Percentiles rank a stretch among this genome's conserved stretches.
Evolutionary conservation across 805 yeast species (phyloP).

Genomic region (Wickerhamiella slavikovae): DNA sequence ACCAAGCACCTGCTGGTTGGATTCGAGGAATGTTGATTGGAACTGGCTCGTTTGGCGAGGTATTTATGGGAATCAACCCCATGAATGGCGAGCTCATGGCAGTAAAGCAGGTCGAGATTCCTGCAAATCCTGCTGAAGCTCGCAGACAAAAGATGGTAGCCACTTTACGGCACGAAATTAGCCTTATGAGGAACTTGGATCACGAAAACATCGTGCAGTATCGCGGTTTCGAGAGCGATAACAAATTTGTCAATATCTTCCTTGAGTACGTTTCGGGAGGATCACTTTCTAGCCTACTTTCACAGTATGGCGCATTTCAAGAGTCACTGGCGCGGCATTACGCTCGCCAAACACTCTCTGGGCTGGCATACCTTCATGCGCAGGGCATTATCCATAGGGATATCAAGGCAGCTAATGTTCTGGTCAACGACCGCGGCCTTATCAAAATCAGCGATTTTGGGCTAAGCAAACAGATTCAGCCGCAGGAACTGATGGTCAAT

Average conservation of each 20-base stretch:
- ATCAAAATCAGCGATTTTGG: slow-evolving; percentile 81
- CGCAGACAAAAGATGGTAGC: slow-evolving; percentile 12
- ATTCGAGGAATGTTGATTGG: slow-evolving; percentile 85
- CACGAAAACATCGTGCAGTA: slow-evolving; percentile 89
- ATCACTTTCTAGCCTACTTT: slow-evolving; percentile 46
- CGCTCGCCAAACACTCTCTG: slow-evolving; percentile 57
- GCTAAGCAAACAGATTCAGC: slow-evolving; percentile 48
- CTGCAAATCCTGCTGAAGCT: slow-evolving; percentile 16
- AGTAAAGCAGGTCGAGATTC: slow-evolving; percentile 75
- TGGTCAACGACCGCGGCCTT: slow-evolving; percentile 60
- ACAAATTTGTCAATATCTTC: slow-evolving; percentile 55
- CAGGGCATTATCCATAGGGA: slow-evolving; percentile 68
- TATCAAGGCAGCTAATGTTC: slow-evolving; percentile 72
- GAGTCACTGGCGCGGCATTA: slow-evolving; percentile 56
- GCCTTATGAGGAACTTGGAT: slow-evolving; percentile 50
- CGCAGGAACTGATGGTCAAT: slow-evolving; percentile 23
- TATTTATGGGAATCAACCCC: slow-evolving; percentile 78
- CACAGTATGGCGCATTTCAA: slow-evolving; percentile 60
- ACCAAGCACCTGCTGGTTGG: slow-evolving; percentile 60
- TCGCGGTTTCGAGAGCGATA: slow-evolving; percentile 68
- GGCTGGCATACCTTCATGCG: slow-evolving; percentile 53
- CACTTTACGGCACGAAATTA: slow-evolving; percentile 21
- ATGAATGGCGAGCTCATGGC: slow-evolving; percentile 93
- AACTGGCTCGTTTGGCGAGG: slow-evolving; percentile 87
- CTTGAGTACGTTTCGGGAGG: slow-evolving; percentile 59